phyloP scores from a whole-genome alignment of 2,329 filamentous ascomycete genomes.

The Dactylella cylindrospora region DNA sequence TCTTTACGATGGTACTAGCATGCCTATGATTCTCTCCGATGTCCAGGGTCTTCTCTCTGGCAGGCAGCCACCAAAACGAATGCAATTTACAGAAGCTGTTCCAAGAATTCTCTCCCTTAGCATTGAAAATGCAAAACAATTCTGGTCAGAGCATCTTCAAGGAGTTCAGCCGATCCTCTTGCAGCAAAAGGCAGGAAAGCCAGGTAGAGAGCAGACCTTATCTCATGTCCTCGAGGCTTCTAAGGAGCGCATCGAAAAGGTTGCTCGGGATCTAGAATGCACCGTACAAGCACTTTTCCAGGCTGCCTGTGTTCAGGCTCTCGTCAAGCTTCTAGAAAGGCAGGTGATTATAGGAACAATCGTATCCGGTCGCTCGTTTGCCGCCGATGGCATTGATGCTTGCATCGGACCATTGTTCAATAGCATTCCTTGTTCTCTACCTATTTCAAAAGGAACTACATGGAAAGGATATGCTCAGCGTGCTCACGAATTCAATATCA shows the following conservation, averaged over 20 bases:
- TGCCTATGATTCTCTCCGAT: constrained; percentile 66
- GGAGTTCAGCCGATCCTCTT: neutral
- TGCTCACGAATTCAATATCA: constrained; percentile 71
- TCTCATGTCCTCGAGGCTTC: constrained; percentile 41
- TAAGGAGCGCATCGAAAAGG: constrained; percentile 56
- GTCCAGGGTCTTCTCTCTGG: constrained; percentile 60
- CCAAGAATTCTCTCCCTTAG: constrained; percentile 67
- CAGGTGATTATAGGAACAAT: constrained; percentile 69
- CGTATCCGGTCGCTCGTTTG: constrained; percentile 73
- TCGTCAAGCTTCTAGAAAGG: constrained; percentile 58
- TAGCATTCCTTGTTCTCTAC: constrained; percentile 72
- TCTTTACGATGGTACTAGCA: constrained; percentile 80
- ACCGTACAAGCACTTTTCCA: constrained; percentile 79
- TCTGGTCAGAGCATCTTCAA: constrained; percentile 67
- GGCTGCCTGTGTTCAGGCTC: constrained; percentile 68
- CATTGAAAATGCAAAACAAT: constrained; percentile 58
- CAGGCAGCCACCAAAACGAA: constrained; percentile 43
- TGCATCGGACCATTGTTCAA: constrained; percentile 87
- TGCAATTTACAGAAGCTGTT: constrained; percentile 66
- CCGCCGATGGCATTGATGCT: constrained; percentile 65
- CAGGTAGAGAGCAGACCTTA: constrained; percentile 9
- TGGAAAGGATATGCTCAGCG: constrained; percentile 64
- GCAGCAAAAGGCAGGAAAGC: constrained; percentile 23
- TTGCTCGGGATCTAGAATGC: constrained; percentile 65
- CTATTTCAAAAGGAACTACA: constrained; percentile 52